Base-by-base conservation (phyloP, 2,329 filamentous ascomycete genomes). In the Neopestalotiopsis rosae region DNA sequence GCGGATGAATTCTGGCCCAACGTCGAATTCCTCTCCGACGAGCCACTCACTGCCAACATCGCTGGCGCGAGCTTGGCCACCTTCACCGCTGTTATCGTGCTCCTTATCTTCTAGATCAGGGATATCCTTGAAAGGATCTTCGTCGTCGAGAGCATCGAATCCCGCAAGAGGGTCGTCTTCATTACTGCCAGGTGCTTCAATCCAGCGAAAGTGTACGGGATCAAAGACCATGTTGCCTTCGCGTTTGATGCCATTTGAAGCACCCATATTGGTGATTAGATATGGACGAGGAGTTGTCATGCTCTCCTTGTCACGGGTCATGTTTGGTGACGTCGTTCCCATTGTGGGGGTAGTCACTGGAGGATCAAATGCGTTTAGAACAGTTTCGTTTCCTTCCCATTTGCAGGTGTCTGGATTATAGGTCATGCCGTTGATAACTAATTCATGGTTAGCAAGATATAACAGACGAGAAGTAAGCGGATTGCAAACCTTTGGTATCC, bases 141-240 rank as follows among this genome's bases (percentile, higher is more conserved):
- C 94, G 59, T 97, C 94, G 64, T 97, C 93, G 17, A 93, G 81
- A 28, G 90, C 92, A 68, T 93, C 89, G 69, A 91, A 89, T 0
- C 86, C 86, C 71, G 91, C 89, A 81, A 91, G 84, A 2, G 87
- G 84, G 74, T 91, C 89, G 58, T 28, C 24, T 28, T 84, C 83
- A 10, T 88, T 85, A 1, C 84, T 83, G 69, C 82, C 84, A 57
- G 80, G 75, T 65, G 84, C 83, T 80, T 97, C 98, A 68, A 98
- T 87, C 96, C 96, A 99, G 79, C 94, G 97, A 95, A 99, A 98
- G 74, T 94, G 94, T 71, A 94, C 91, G 3, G 96, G 96, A 77
- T 99, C 96, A 79, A 98, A 99, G 10, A 98, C 92, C 96, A 99
- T 99, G 74, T 94, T 94, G n/a, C 94, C 93, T 69, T 98, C 94